Percentiles rank a stretch among this genome's conserved stretches.
Evolutionary conservation across 2,329 filamentous ascomycete genomes (phyloP).

Genomic region (Dactylellina drechsleri): DNA sequence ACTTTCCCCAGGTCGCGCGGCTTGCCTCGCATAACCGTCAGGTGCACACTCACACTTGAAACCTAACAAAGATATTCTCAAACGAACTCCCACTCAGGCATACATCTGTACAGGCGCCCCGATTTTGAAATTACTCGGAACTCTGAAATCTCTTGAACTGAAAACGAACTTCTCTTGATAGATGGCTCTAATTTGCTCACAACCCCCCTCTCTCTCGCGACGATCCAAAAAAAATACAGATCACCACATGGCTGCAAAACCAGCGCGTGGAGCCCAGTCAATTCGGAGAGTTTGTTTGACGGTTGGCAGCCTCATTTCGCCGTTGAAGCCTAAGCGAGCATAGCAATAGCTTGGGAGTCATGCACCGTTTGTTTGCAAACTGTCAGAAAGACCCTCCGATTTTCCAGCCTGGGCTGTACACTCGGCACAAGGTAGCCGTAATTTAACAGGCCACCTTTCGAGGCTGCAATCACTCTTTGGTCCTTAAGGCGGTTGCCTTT

Average conservation of each 20-base stretch:
- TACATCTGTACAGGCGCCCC: constrained; percentile 21
- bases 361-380: constrained; percentile 34
- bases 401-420: constrained; percentile 27
- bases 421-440: constrained; percentile 9
- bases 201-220: no score
- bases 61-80: constrained; percentile 5
- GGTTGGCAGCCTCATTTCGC: constrained; percentile 32
- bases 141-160: constrained; percentile 21
- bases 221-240: not conserved
- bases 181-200: constrained; percentile 15
- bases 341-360: constrained; percentile 26
- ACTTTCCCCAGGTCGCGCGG: constrained; percentile 16
- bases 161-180: not conserved
- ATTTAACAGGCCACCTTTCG: constrained; percentile 7
- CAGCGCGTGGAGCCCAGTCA: not conserved
- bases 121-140: constrained; percentile 15
- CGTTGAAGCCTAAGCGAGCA: constrained; percentile 50
- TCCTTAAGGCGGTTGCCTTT: constrained; percentile 3
- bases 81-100: not conserved
- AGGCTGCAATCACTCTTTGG: constrained; percentile 11
- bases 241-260: not conserved
- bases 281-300: constrained; percentile 29
- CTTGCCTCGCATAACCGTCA: constrained; percentile 46
- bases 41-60: constrained; percentile 37
- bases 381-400: constrained; percentile 8